Conservation (phyloP, 345 rosid genomes). For the Triadica sebifera region DNA sequence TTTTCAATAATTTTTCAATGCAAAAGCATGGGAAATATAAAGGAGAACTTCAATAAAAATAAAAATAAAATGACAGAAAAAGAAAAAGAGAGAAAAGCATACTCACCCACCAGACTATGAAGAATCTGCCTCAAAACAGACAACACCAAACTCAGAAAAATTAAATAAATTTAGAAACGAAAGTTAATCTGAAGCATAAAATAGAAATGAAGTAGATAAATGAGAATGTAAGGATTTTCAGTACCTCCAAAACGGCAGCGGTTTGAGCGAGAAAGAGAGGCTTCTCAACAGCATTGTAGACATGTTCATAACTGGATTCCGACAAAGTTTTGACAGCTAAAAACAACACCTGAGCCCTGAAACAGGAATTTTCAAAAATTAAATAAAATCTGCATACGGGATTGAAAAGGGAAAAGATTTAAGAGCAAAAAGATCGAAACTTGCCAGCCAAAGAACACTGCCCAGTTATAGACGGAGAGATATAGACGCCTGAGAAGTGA, state of each 20-base stretch:
- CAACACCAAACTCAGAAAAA: constrained; percentile 8
- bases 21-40: no score
- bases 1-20: not conserved
- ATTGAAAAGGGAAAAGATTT: not conserved
- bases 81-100: constrained; percentile 4
- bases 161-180: not conserved
- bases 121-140: constrained; percentile 54
- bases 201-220: not conserved
- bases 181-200: not conserved
- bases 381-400: not conserved
- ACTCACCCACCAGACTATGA: constrained; percentile 71
- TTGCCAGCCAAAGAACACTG: constrained; percentile 80
- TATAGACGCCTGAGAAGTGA: constrained; percentile 51
- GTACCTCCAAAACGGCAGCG: constrained; percentile 86
- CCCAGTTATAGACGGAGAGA: constrained; percentile 84
- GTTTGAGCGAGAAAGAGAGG: constrained; percentile 91
- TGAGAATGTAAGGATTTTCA: no score
- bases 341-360: constrained; percentile 75
- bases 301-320: constrained; percentile 68
- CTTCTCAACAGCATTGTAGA: constrained; percentile 74
- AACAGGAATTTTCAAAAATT: not conserved
- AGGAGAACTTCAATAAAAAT: no score
- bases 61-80: not conserved
- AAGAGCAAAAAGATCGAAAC: not conserved
- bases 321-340: constrained; percentile 62